Evolutionary conservation across 2,329 filamentous ascomycete species (phyloP), one percentile per base, ranked within the genome.

Genomic region (Neophaeococcomyces mojaviensis): DNA sequence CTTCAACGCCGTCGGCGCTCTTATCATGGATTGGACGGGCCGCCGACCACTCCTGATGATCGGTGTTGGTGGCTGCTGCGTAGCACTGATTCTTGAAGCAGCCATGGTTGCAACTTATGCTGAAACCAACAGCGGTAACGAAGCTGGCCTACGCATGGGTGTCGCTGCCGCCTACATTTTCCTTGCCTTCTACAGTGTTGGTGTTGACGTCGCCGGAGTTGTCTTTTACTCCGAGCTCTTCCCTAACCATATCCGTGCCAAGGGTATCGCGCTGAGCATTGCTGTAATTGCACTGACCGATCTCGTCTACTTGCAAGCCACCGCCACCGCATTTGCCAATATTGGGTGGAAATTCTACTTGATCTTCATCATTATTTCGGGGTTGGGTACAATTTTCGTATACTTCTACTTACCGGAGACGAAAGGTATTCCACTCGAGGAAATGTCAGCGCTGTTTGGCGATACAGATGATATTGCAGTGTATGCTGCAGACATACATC

Each of bases 121-220:
- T 18, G 35, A 38, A 9, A 44, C 47, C 5, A 33, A 16, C 24
- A 41, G 38, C 20, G 38, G 38, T 9, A 55, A 53, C 39, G 39
- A 48, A 16, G 50, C 50, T n/a, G 52, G 52, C 13, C 48, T 54
- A n/a, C 46, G 44, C 22, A 49, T 48, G 45, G 47, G 49, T 15
- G 49, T 56, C 13, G 79, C 86, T 51, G 90, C 92, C 71, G 90
- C 90, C 2, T 54, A 50, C 44, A 47, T 49, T 24, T 54, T 52
- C 50, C 50, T 54, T 18, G 34, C 33, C 22, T 50, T 52, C 28
- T 52, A 54, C 31, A 45, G 49, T 3, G 52, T 48, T 16, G 50
- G 50, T 28, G 48, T 52, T 31, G 50, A 53, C 26, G 48, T 55
- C 31, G 48, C 48, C 4, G 50, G 52, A 12, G 48, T 51, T 47